These are phyloP conservation scores for Xerocomellus chrysenteron DNA, from an alignment of 768 basidiomycete genomes.

Conservation along the genomic window DNA sequence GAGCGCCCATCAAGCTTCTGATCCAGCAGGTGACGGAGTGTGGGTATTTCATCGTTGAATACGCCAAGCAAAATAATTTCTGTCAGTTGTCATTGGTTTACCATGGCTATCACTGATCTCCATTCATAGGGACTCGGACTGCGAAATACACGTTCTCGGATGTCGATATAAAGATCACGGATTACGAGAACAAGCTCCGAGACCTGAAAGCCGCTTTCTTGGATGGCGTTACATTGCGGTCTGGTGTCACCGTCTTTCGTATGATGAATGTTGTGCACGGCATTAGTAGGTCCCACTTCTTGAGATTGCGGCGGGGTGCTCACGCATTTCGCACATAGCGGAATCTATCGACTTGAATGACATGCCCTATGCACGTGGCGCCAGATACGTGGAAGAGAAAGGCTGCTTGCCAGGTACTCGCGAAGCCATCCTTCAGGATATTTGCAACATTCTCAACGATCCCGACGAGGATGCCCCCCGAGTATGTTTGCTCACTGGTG, in stretches of 20 bases:
- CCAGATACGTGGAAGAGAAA: conserved; percentile 23
- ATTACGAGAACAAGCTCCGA: conserved; percentile 18
- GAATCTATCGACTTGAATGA: conserved; percentile 18
- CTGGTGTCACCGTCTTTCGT: conserved; percentile 20
- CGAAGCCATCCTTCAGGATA: conserved; percentile 13
- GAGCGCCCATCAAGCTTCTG: conserved; percentile 4
- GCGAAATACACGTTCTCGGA: conserved; percentile 18
- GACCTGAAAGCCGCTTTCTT: conserved; percentile 20
- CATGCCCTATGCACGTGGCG: conserved; percentile 24
- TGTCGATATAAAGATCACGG: conserved; percentile 16
- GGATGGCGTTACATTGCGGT: conserved; percentile 13
- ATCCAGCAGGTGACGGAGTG: conserved; percentile 24
- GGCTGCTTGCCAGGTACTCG: conserved; percentile 21
- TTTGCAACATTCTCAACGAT: conserved; percentile 17
- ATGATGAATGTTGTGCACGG: conserved; percentile 15
- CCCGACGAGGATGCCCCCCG: conserved; percentile 13
- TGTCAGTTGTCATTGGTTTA: conserved; percentile 7
- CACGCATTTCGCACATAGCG: neutral
- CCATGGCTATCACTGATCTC: neutral
- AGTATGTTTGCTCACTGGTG: conserved; percentile 29
- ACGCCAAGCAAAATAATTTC: conserved; percentile 16
- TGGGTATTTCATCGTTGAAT: conserved; percentile 25
- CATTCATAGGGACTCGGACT: conserved; percentile 11
- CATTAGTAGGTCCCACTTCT: conserved; percentile 1
- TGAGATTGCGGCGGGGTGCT: neutral